Percentiles rank a stretch among this genome's conserved stretches.
Conservation (phyloP, 495 filamentous ascomycete genomes). For the Trypethelium eluteriae region DNA sequence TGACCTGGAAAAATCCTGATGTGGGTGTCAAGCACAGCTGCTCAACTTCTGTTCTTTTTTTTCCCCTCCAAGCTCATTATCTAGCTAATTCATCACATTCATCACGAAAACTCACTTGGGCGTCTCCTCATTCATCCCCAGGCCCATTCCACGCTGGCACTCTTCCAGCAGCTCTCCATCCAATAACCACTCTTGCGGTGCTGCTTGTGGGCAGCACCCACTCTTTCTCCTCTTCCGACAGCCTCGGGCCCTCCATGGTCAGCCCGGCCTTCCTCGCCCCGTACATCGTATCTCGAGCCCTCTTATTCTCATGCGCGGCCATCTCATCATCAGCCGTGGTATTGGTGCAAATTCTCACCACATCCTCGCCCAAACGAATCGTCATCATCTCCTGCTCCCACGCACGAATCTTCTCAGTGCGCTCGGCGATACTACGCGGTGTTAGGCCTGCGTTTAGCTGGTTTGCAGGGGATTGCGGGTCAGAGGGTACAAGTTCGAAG, state of each 20-base stretch:
- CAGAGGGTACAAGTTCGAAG: not conserved
- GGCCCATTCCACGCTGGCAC: not conserved
- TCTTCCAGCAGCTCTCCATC: not conserved
- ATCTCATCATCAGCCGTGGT: not conserved
- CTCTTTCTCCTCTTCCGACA: not conserved
- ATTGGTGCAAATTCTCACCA: not conserved
- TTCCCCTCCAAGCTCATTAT: too few species aligned
- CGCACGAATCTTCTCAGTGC: not conserved
- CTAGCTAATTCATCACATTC: too few species aligned
- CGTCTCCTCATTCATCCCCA: not conserved
- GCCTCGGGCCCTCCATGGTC: not conserved
- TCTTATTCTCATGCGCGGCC: not conserved
- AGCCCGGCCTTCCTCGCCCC: not conserved
- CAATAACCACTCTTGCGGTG: not conserved
- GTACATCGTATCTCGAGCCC: not conserved
- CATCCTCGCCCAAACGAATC: slow-evolving; percentile 1
- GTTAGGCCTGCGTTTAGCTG: not conserved
- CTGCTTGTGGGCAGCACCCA: slow-evolving; percentile 1
- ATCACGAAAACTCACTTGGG: not conserved
- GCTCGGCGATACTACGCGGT: not conserved
- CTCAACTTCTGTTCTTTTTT: too few species aligned
- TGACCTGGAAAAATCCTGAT: too few species aligned
- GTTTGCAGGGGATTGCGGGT: not conserved
- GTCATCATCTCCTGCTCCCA: slow-evolving; percentile 5
- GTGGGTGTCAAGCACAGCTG: too few species aligned